Base-by-base conservation (phyloP, 2,329 filamentous ascomycete species). In the Epichloe bromicola region DNA sequence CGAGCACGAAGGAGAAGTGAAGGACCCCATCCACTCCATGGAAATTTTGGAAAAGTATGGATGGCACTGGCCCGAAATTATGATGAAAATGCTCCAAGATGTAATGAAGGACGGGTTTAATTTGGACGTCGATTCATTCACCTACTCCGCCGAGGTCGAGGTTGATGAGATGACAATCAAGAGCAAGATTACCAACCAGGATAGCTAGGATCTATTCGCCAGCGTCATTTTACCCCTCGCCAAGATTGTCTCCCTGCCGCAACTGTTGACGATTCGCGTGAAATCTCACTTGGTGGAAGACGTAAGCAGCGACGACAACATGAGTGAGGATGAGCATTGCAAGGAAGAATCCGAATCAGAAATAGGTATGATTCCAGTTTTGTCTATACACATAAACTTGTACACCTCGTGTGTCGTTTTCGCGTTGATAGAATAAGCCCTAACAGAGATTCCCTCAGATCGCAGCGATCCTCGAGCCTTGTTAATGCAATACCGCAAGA, bases 21-120 rank as follows among this genome's bases (percentile, higher is more conserved):
- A 1, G 2, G 38, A 1, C 0, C 38, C 38, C 12, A 2, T 10
- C 1, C 40, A 43, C 20, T 19, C 40, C n/a, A n/a, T n/a, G n/a
- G n/a, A n/a, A n/a, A n/a, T n/a, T n/a, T n/a, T n/a, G n/a, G n/a
- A n/a, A n/a, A n/a, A n/a, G n/a, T n/a, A n/a, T n/a, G n/a, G n/a
- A n/a, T n/a, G n/a, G n/a, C n/a, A n/a, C n/a, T n/a, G n/a, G n/a
- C n/a, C n/a, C n/a, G n/a, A n/a, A n/a, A n/a, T n/a, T n/a, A n/a
- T n/a, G 26, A 30, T 10, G 2, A 0, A 10, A 10, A 10, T 30
- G 8, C 8, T 30, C 8, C 7, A 3, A 3, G 2, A 30, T 30
- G 3, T 3, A 30, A 2, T 30, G 26, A 1, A 1, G 26, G 2
- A 30, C 26, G 1, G 26, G 2, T 10, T 3, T 2, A 10, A 3